Base-by-base conservation (phyloP, 306 rosid genomes). In the Myrica gale region DNA sequence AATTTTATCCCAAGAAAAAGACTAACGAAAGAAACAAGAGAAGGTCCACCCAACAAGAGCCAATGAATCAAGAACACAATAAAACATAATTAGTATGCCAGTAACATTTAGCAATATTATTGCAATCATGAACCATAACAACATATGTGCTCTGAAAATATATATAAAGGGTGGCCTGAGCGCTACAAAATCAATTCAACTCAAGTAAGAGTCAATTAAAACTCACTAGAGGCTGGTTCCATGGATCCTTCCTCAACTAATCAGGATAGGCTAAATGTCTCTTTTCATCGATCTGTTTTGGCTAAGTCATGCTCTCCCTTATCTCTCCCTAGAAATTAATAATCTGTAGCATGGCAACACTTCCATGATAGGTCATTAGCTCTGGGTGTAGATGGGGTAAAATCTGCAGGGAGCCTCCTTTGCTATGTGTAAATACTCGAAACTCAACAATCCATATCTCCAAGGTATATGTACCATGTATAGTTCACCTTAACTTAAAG, bases 161-260 rank as follows among this genome's bases (percentile, higher is more conserved):
- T 46, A 6, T 16, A 11, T 16, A 13, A 13, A 52, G 21, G 6
- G 57, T 1, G 20, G 2, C 17, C 20, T 15, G 17, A 52, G 57
- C 6, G 12, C 57, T 52, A 5, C 7, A 17, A 13, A 52, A 6
- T 52, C 57, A 52, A 52, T 15, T 11, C 21, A 52, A 26, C 67
- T 60, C 67, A 60, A 60, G 16, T 60, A 26, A 60, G 41, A 13
- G n/a, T 13, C 32, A 23, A 23, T 26, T 60, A 9, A 60, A 60
- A 60, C 39, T 60, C 26, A 57, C 9, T 26, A 23, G 32, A 42
- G 39, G 43, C 32, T 4, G 15, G 19, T 6, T 15, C n/a, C n/a
- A 60, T 26, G 67, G 42, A 60, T 60, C 19, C 67, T 60, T 60
- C n/a, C 66, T 60, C 37, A 60, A 60, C 42, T 26, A 23, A 56